Base-by-base conservation (phyloP, 345 rosid species). In the Turritis glabra region DNA sequence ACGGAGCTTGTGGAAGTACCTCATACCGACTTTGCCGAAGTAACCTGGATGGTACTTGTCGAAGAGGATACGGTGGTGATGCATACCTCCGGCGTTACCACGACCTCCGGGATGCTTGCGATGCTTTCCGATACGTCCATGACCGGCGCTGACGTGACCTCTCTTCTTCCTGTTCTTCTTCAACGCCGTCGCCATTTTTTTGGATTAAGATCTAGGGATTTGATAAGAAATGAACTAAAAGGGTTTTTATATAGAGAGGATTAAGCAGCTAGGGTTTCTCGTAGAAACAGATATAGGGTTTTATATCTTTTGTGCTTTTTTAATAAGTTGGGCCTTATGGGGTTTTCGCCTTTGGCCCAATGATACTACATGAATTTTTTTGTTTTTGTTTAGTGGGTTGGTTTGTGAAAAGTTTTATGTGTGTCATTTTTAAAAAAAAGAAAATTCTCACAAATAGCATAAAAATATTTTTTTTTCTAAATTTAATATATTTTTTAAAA, bases 151-250 rank as follows among this genome's bases (percentile, higher is more conserved):
- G 51, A 88, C 89, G 78, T 86, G 93, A 0, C 93, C 93, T 5
- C 93, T 69, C 90, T 88, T 88, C 93, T 88, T 88, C 73, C 91
- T 67, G 81, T 85, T 85, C 86, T 87, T 87, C 88, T 84, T 87
- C 72, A 82, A 79, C 64, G 80, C 43, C 60, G 89, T 87, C 48
- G 91, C 79, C 91, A 85, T 87, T 47, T 50, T 11, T 54, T n/a
- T n/a, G n/a, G 19, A 4, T 8, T 35, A 25, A 64, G 77, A 72
- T 77, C 73, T 77, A 47, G 51, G 57, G 32, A 2, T 35, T 35
- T 19, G 14, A 8, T 1, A 0, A 13, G 1, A 3, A 21, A 1
- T 11, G 10, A 0, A 6, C 0, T 38, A 27, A 4, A 35, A 32
- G 3, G 21, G 37, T 46, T 66, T 75, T 59, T 64, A 76, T 76